A percentile compares a stretch with the other conserved stretches of the same genome.
phyloP scores from a whole-genome alignment of 306 rosid genomes.

The Glycyrrhiza uralensis region DNA sequence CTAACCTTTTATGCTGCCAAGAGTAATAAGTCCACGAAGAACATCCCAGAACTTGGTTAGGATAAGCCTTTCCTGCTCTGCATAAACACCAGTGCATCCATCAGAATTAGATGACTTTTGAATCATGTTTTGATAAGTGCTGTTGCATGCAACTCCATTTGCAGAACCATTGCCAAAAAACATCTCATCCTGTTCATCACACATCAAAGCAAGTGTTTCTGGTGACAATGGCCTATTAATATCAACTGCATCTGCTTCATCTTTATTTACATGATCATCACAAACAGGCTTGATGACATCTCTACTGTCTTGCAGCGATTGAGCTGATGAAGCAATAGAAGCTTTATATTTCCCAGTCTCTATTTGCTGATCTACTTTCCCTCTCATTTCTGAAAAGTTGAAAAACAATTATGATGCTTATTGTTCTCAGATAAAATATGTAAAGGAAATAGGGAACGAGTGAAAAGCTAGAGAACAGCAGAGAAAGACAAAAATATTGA shows the following conservation, averaged over 20 bases:
- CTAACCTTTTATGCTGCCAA: conserved; percentile 65
- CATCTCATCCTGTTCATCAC: conserved; percentile 62
- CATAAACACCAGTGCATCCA: conserved; percentile 41
- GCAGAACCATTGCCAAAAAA: conserved; percentile 41
- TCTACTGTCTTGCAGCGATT: conserved; percentile 31
- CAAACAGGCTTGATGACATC: conserved; percentile 26
- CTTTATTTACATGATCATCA: conserved; percentile 28
- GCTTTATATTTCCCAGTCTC: conserved; percentile 26
- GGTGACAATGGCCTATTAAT: conserved; percentile 58
- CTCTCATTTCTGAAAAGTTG: conserved; percentile 40
- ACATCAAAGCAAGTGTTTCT: conserved; percentile 70
- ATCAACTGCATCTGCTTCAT: conserved; percentile 42
- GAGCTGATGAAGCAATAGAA: conserved; percentile 37
- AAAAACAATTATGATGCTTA: conserved; percentile 20
- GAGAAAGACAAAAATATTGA: conserved; percentile 10
- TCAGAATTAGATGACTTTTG: conserved; percentile 40
- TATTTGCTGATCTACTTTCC: conserved; percentile 13
- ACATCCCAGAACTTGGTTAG: conserved; percentile 57
- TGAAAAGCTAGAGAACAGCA: background rate
- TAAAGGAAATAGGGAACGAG: background rate
- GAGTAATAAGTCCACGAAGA: conserved; percentile 53
- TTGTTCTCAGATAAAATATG: background rate
- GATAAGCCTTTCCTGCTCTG: conserved; percentile 61
- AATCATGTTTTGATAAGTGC: conserved; percentile 27
- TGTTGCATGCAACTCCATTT: conserved; percentile 20